phyloP scores from a whole-genome alignment of 2,329 filamentous ascomycete genomes.

The Aureobasidium subglaciale region DNA sequence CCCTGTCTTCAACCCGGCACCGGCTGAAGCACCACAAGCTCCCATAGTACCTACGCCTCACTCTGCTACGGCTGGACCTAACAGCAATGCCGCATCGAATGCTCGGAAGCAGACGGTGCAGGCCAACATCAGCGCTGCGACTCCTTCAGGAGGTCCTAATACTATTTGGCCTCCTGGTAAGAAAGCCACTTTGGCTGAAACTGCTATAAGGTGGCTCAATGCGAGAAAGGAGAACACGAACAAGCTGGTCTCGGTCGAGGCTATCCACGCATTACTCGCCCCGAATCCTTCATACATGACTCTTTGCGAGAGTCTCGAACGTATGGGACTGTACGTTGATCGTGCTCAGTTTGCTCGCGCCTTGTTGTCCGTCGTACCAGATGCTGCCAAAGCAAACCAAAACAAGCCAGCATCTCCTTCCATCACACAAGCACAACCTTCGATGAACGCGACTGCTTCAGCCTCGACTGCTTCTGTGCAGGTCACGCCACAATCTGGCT shows the following conservation, averaged over 20 bases:
- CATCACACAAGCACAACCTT: slow-evolving; percentile 1
- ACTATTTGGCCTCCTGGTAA: slow-evolving; percentile 43
- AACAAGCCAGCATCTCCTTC: slow-evolving; percentile 5
- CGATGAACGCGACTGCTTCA: background rate
- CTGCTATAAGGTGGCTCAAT: slow-evolving; percentile 43
- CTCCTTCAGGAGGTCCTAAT: background rate
- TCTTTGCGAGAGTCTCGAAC: slow-evolving; percentile 48
- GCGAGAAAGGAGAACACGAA: slow-evolving; percentile 34
- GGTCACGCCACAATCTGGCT: background rate
- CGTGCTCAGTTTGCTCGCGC: slow-evolving; percentile 47
- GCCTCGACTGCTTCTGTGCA: background rate
- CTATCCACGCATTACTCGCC: slow-evolving; percentile 43
- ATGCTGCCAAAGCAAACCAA: slow-evolving; percentile 27
- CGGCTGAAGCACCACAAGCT: background rate
- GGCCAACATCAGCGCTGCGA: too few species aligned
- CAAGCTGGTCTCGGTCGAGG: slow-evolving; percentile 32
- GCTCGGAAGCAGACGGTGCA: background rate
- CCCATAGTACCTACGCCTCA: background rate
- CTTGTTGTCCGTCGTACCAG: slow-evolving; percentile 40
- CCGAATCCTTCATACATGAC: slow-evolving; percentile 50
- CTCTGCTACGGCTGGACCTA: background rate
- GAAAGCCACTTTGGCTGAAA: slow-evolving; percentile 44
- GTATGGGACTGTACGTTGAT: slow-evolving; percentile 43
- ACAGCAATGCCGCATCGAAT: background rate
- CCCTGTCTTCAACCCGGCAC: background rate